Evolutionary conservation across 1,284 basidiomycete species (phyloP).

Genomic region (Cronartium ribicola): DNA sequence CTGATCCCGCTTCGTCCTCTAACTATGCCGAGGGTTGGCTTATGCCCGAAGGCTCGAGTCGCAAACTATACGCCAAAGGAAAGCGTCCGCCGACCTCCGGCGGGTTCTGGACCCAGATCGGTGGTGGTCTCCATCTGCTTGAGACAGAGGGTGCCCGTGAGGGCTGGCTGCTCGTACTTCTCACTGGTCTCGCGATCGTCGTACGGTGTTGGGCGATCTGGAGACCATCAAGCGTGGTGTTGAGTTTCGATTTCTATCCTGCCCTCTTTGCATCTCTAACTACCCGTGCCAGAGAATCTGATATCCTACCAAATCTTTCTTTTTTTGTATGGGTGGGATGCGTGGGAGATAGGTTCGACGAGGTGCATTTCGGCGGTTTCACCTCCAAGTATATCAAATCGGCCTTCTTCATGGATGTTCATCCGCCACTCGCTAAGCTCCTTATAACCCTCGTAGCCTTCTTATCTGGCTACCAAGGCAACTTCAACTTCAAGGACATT

Average conservation of each 20-base stretch:
- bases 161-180: not conserved
- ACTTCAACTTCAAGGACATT: constrained; percentile 96
- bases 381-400: constrained; percentile 83
- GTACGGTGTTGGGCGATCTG: constrained; percentile 26
- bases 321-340: constrained; percentile 1
- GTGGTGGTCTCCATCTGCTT: constrained; percentile 27
- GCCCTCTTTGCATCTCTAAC: not conserved
- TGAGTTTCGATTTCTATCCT: not conserved
- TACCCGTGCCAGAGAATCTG: not conserved
- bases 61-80: too few relatives aligned
- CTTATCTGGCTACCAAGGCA: constrained; percentile 82
- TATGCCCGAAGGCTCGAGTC: not conserved
- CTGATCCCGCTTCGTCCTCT: not conserved
- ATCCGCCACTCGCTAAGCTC: constrained; percentile 93
- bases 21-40: constrained; percentile 1
- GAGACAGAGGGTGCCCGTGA: not conserved
- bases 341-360: constrained; percentile 68
- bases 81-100: too few relatives aligned
- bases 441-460: constrained; percentile 87
- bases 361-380: constrained; percentile 95
- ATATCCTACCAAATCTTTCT: not conserved
- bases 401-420: constrained; percentile 88
- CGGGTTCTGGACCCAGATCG: not conserved
- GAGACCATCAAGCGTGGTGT: constrained; percentile 37
- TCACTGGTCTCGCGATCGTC: constrained; percentile 19